phyloP scores from a whole-genome alignment of 331 rosid species.

The Quercus tomentella region DNA sequence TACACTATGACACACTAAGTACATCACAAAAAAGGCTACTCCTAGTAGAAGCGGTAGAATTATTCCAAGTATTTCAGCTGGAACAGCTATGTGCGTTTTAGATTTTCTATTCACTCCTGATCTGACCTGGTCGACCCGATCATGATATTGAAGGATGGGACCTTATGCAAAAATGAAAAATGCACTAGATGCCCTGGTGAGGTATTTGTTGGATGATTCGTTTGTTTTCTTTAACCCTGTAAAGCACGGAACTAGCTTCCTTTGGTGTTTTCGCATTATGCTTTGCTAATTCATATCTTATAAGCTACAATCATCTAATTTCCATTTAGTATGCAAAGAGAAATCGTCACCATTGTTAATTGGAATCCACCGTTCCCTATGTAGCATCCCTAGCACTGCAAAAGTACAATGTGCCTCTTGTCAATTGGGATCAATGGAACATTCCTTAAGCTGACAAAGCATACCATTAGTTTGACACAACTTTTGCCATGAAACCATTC shows the following conservation, averaged over 20 bases:
- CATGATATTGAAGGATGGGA: too few relatives aligned
- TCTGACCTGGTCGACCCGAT: too few relatives aligned
- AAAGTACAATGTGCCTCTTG: conserved; percentile 11
- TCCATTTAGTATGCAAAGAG: conserved; percentile 59
- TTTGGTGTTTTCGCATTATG: conserved; percentile 64
- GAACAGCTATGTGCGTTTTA: too few relatives aligned
- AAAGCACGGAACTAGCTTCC: conserved; percentile 46
- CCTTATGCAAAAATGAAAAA: conserved; percentile 40
- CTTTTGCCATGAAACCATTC: too few relatives aligned
- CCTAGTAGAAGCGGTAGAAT: too few relatives aligned
- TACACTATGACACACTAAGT: neutral
- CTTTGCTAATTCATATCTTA: conserved; percentile 31
- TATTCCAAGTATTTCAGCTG: too few relatives aligned
- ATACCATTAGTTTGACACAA: too few relatives aligned
- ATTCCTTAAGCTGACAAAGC: too few relatives aligned
- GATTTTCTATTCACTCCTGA: too few relatives aligned
- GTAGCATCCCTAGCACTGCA: conserved; percentile 45
- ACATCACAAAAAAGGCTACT: too few relatives aligned
- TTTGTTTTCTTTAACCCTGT: conserved; percentile 42
- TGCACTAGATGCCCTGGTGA: conserved; percentile 68
- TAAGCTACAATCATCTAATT: conserved; percentile 34
- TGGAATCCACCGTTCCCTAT: conserved; percentile 48
- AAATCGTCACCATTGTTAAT: conserved; percentile 71
- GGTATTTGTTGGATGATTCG: conserved; percentile 39
- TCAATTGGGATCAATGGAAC: conserved; percentile 14